These are phyloP conservation scores for Colletotrichum sp. DNA, from an alignment of 2,329 filamentous ascomycete species.

Conservation along the genomic window DNA sequence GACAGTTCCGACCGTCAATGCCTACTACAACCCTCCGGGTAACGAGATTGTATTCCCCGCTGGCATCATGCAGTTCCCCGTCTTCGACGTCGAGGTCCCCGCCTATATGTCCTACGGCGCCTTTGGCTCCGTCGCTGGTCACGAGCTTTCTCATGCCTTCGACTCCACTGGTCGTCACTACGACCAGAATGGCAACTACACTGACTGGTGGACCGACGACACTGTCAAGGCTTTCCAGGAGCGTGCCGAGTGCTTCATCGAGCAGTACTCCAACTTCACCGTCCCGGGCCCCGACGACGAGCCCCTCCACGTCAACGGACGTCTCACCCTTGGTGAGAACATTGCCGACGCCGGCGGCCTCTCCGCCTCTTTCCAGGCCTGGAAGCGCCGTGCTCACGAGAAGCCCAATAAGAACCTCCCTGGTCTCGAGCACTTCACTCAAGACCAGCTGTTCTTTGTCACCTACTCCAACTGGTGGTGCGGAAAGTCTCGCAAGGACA, in stretches of 20 bases:
- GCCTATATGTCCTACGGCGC: conserved; percentile 72
- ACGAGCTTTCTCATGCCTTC: conserved; percentile 75
- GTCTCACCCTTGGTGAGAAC: conserved; percentile 70
- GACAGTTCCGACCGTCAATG: conserved; percentile 67
- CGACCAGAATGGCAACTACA: conserved; percentile 68
- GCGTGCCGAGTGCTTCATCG: conserved; percentile 67
- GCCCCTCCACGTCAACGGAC: conserved; percentile 66
- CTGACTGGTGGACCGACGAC: conserved; percentile 69
- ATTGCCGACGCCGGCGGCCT: conserved; percentile 75
- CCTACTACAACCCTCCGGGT: conserved; percentile 67
- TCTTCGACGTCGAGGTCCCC: conserved; percentile 68
- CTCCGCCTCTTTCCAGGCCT: conserved; percentile 66
- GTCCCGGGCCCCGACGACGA: conserved; percentile 61
- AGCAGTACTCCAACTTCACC: conserved; percentile 70
- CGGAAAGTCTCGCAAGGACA: conserved; percentile 64
- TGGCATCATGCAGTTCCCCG: conserved; percentile 72
- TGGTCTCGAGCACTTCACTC: conserved; percentile 65
- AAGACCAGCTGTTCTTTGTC: conserved; percentile 75
- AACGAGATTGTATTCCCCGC: conserved; percentile 75
- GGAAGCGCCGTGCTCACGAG: conserved; percentile 62
- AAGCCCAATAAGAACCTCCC: conserved; percentile 61
- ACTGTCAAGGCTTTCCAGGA: conserved; percentile 64
- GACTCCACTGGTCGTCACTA: conserved; percentile 70
- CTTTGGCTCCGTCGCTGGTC: conserved; percentile 70
- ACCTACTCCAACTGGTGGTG: conserved; percentile 72